Conservation (phyloP, 495 filamentous ascomycete species). For the Annulohypoxylon stygium region DNA sequence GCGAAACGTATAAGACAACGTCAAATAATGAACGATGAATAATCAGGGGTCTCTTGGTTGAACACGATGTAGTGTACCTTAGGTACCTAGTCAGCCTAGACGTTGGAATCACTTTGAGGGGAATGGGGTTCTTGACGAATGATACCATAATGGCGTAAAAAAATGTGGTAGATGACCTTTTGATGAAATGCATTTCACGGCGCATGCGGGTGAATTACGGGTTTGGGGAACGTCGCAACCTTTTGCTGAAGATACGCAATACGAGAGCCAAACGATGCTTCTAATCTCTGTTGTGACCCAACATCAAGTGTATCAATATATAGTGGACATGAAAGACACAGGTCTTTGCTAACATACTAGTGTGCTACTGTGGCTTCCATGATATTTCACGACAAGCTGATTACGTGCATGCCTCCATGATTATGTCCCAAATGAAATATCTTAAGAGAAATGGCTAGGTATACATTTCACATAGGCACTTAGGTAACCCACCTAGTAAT, state of each 20-base stretch:
- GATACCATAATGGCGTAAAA: constrained; percentile 39
- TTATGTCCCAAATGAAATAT: neutral
- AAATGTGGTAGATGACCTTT: constrained; percentile 35
- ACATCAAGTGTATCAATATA: constrained; percentile 42
- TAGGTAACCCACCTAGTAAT: neutral
- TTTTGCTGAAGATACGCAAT: neutral
- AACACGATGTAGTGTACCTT: constrained; percentile 24
- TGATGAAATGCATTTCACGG: constrained; percentile 44
- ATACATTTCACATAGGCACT: no score
- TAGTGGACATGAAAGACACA: constrained; percentile 37
- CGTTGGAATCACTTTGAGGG: constrained; percentile 26
- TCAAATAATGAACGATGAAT: constrained; percentile 16
- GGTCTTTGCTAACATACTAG: constrained; percentile 25
- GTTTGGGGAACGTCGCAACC: constrained; percentile 29
- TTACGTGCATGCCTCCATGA: neutral
- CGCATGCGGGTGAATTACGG: constrained; percentile 36
- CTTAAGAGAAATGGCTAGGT: no score
- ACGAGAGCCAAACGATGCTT: constrained; percentile 1
- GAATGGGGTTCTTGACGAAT: constrained; percentile 33
- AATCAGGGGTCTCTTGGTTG: constrained; percentile 21
- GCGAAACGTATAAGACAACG: no score
- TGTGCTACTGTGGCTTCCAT: constrained; percentile 11
- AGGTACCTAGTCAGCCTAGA: constrained; percentile 18
- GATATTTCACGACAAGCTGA: neutral
- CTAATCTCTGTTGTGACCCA: constrained; percentile 1